These are phyloP conservation scores for Biscutella laevigata DNA, from an alignment of 441 rosid genomes.

Conservation along the genomic window DNA sequence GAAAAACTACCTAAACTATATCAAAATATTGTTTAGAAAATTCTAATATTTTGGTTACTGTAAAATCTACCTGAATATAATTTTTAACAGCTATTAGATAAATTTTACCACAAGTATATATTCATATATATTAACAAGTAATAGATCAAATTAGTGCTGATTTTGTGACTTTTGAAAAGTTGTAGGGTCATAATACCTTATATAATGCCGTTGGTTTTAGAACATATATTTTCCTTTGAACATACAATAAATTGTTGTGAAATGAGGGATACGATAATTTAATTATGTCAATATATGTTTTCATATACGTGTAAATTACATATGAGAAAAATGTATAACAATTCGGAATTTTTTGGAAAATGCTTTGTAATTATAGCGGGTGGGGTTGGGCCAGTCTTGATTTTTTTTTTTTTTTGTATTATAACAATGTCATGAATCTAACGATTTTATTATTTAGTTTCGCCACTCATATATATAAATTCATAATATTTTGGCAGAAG, in stretches of 20 bases:
- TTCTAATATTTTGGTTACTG: background rate
- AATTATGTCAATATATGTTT: background rate
- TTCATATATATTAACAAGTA: too few relatives aligned
- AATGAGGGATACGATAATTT: background rate
- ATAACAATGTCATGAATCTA: background rate
- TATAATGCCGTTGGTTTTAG: too few relatives aligned
- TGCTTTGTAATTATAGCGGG: background rate
- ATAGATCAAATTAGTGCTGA: too few relatives aligned
- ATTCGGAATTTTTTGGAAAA: too few relatives aligned
- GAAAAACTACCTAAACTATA: background rate
- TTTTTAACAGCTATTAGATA: too few relatives aligned
- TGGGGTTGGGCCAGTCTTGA: background rate
- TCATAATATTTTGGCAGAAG: background rate
- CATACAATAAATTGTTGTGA: too few relatives aligned
- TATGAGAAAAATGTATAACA: background rate
- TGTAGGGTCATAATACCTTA: conserved; percentile 8
- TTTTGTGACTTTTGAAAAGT: conserved; percentile 1
- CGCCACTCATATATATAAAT: background rate
- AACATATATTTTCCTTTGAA: too few relatives aligned
- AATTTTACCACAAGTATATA: too few relatives aligned
- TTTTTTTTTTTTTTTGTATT: too few relatives aligned
- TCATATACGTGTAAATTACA: background rate
- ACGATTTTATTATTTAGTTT: background rate
- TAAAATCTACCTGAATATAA: too few relatives aligned
- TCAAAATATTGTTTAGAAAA: too few relatives aligned